Evolutionary conservation across 2,329 filamentous ascomycete species (phyloP).

Genomic region (Aspergillus sp.): DNA sequence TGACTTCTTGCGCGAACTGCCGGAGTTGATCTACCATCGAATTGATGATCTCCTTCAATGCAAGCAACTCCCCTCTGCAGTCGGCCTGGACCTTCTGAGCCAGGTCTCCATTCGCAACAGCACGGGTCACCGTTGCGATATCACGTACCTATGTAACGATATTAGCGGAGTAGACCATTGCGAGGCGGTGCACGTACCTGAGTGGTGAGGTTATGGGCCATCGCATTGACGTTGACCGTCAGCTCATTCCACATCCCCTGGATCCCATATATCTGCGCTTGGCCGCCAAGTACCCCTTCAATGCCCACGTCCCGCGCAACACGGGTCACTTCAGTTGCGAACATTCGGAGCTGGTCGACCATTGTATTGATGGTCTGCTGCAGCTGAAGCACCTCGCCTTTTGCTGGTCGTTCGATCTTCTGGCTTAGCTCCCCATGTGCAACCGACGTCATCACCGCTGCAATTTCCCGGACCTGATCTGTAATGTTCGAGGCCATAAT

Average conservation of each 20-base stretch:
- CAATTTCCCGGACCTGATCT: slow-evolving; percentile 83
- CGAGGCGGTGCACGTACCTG: slow-evolving; percentile 69
- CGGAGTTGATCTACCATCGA: slow-evolving; percentile 98
- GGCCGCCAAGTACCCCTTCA: slow-evolving; percentile 79
- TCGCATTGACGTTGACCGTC: slow-evolving; percentile 84
- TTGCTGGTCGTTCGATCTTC: slow-evolving; percentile 80
- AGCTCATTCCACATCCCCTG: slow-evolving; percentile 89
- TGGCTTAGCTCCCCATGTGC: slow-evolving; percentile 82
- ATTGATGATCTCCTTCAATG: slow-evolving; percentile 97
- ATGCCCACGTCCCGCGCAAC: slow-evolving; percentile 84
- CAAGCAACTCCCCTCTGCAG: slow-evolving; percentile 87
- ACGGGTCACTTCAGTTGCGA: slow-evolving; percentile 81
- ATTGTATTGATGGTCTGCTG: slow-evolving; percentile 89
- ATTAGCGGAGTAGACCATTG: slow-evolving; percentile 49
- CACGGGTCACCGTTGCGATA: slow-evolving; percentile 79
- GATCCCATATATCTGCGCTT: slow-evolving; percentile 81
- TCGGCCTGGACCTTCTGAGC: slow-evolving; percentile 96
- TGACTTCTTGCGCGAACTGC: slow-evolving; percentile 96
- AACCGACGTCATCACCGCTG: slow-evolving; percentile 80
- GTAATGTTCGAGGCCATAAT: slow-evolving; percentile 83
- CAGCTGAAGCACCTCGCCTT: slow-evolving; percentile 79
- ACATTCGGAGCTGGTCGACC: slow-evolving; percentile 83
- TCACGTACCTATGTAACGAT: slow-evolving; percentile 89
- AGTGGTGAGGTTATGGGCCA: slow-evolving; percentile 84
- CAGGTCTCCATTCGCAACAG: slow-evolving; percentile 79